These are phyloP conservation scores for Nectriaceae sp. DNA, from an alignment of 2,329 filamentous ascomycete species.

Conservation along the genomic window DNA sequence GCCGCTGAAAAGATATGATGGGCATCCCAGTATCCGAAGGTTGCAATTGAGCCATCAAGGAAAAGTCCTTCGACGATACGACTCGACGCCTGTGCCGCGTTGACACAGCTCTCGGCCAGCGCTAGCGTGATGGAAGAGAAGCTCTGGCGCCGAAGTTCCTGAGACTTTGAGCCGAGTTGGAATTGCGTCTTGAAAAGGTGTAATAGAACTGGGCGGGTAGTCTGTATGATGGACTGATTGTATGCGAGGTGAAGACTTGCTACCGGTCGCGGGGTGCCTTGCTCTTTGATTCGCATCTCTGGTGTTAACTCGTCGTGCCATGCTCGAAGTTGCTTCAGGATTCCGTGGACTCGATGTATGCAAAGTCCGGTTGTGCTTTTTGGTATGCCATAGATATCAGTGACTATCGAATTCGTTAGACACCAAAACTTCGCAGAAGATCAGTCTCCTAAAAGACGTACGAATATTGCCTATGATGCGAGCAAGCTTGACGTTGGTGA, in stretches of 20 bases:
- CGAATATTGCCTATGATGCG: slow-evolving; percentile 33
- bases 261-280: slow-evolving; percentile 24
- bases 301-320: slow-evolving; percentile 30
- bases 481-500: slow-evolving; percentile 31
- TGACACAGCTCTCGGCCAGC: slow-evolving; percentile 35
- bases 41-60: slow-evolving; percentile 24
- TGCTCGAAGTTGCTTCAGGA: slow-evolving; percentile 29
- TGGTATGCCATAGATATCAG: slow-evolving; percentile 30
- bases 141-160: slow-evolving; percentile 12
- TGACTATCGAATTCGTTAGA: rapidly evolving
- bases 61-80: slow-evolving; percentile 29
- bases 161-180: slow-evolving; percentile 16
- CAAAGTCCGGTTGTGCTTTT: slow-evolving; percentile 30
- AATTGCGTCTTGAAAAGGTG: slow-evolving; percentile 35
- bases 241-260: slow-evolving; percentile 33
- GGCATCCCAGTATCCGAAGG: slow-evolving; percentile 35
- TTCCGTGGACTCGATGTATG: slow-evolving; percentile 30
- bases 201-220: slow-evolving; percentile 31
- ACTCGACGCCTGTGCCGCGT: slow-evolving; percentile 30
- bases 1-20: slow-evolving; percentile 35
- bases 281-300: slow-evolving; percentile 26
- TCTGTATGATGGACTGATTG: slow-evolving; percentile 38
- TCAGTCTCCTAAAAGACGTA: neutral
- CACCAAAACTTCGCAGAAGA: neutral
- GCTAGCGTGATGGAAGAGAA: slow-evolving; percentile 34